These are phyloP conservation scores for Phytophthora sp. DNA, from an alignment of 352 stramenopile genomes.

Conservation along the genomic window DNA sequence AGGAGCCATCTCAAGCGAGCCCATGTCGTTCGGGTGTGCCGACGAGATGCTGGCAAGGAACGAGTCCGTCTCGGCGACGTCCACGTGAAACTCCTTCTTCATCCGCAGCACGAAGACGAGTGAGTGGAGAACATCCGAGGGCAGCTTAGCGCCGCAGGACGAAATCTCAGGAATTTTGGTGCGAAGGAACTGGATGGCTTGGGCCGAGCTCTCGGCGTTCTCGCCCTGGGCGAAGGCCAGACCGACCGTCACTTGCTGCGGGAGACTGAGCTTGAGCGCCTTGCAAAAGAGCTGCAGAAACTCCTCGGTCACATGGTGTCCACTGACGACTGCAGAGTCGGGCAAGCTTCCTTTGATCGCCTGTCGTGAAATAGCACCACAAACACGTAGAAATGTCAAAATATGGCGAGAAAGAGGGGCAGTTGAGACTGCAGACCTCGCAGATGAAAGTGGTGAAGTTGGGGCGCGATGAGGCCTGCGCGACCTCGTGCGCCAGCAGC, in stretches of 20 bases:
- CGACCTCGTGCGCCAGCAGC: slow-evolving; percentile 89
- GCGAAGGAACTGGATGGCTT: slow-evolving; percentile 82
- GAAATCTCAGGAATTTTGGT: slow-evolving; percentile 88
- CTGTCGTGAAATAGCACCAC: slow-evolving; percentile 24
- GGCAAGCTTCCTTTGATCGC: slow-evolving; percentile 73
- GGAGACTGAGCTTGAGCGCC: slow-evolving; percentile 84
- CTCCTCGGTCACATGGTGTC: slow-evolving; percentile 72
- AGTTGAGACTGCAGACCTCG: slow-evolving; percentile 45
- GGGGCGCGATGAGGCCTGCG: slow-evolving; percentile 84
- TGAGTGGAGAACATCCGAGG: slow-evolving; percentile 81
- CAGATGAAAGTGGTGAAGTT: slow-evolving; percentile 93
- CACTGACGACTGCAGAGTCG: slow-evolving; percentile 37
- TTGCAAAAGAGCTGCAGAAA: slow-evolving; percentile 82
- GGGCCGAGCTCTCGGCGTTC: slow-evolving; percentile 54
- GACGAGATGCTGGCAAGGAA: slow-evolving; percentile 87
- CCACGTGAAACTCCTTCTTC: slow-evolving; percentile 75
- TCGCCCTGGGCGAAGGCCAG: slow-evolving; percentile 84
- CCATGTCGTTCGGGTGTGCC: slow-evolving; percentile 88
- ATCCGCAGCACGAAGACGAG: slow-evolving; percentile 85
- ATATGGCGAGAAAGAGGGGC: not conserved
- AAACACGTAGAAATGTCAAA: not conserved
- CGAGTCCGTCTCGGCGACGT: slow-evolving; percentile 84
- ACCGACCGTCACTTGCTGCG: slow-evolving; percentile 85
- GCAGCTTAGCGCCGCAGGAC: slow-evolving; percentile 80
- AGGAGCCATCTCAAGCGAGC: slow-evolving; percentile 82